Conservation (phyloP, 352 stramenopile genomes). For the Pythium phragmiticola region DNA sequence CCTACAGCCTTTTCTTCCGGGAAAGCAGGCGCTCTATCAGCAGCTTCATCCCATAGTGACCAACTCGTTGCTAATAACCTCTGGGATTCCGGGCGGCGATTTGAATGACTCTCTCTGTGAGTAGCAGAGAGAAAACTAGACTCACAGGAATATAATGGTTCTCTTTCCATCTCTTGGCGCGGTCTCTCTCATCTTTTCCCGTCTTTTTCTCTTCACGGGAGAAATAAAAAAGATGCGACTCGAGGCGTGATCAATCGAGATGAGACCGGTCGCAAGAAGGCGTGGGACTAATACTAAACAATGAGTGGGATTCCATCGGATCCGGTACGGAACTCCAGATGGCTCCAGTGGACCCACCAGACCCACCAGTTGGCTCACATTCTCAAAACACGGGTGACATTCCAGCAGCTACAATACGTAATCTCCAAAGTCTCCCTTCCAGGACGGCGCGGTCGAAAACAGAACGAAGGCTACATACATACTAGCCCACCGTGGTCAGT, state of each 20-base stretch:
- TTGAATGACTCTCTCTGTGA: not conserved
- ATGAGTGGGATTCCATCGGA: conserved; percentile 11
- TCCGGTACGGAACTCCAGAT: conserved; percentile 27
- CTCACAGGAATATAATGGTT: too few species aligned
- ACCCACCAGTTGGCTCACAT: conserved; percentile 17
- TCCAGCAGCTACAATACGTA: not conserved
- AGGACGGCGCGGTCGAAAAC: not conserved
- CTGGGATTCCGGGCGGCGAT: not conserved
- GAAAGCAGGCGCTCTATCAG: not conserved
- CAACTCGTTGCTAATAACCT: not conserved
- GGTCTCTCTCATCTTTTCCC: conserved; percentile 3
- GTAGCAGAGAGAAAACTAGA: not conserved
- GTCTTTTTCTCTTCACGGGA: not conserved
- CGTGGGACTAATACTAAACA: not conserved
- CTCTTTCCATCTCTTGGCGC: not conserved
- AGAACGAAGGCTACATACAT: not conserved
- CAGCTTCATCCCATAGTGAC: not conserved
- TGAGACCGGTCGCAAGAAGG: not conserved
- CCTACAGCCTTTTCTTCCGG: not conserved
- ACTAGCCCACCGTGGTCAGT: not conserved
- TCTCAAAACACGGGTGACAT: conserved; percentile 11
- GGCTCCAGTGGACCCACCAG: conserved; percentile 26
- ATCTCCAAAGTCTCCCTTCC: not conserved
- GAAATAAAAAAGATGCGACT: not conserved
- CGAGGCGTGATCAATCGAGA: not conserved